Percentiles rank a stretch among this genome's conserved stretches.
phyloP scores from a whole-genome alignment of 2,329 filamentous ascomycete species.

The Periconia macrospinosa region DNA sequence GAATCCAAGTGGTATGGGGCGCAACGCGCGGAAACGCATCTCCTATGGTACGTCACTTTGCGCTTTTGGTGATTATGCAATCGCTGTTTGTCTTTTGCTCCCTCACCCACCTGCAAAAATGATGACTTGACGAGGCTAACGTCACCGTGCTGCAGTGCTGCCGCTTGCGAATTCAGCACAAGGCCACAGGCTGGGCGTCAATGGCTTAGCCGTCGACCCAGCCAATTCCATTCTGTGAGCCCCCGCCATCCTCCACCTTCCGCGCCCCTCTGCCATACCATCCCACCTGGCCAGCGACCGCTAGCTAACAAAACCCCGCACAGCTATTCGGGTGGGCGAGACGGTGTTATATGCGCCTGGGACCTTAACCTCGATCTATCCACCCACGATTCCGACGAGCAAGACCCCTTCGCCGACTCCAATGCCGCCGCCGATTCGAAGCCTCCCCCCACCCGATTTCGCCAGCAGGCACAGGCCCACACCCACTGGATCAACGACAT shows the following conservation, averaged over 20 bases:
- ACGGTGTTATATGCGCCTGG: slow-evolving; percentile 96
- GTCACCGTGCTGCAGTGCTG: slow-evolving; percentile 56
- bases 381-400: slow-evolving; percentile 39
- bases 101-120: slow-evolving; percentile 8
- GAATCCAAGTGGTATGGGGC: slow-evolving; percentile 47
- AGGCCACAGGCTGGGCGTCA: slow-evolving; percentile 91
- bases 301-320: slow-evolving; percentile 5
- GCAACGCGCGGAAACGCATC: slow-evolving; percentile 57
- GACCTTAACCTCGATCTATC: slow-evolving; percentile 75
- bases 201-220: slow-evolving; percentile 86
- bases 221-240: slow-evolving; percentile 83
- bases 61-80: not conserved
- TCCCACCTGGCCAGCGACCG: slow-evolving; percentile 7
- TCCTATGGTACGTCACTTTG: slow-evolving; percentile 49
- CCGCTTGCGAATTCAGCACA: slow-evolving; percentile 73
- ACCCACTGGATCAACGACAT: slow-evolving; percentile 98
- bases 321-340: slow-evolving; percentile 93
- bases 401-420: slow-evolving; percentile 45
- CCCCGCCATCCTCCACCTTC: slow-evolving; percentile 4
- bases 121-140: slow-evolving; percentile 13
- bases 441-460: slow-evolving; percentile 56
- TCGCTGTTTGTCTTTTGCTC: not conserved
- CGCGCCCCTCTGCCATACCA: not conserved
- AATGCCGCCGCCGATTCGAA: slow-evolving; percentile 32
- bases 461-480: slow-evolving; percentile 74